Evolutionary conservation across 164 flowering plant species (phyloP), one percentile per base, ranked within the genome.

Genomic region (Nymphaea thermarum): DNA sequence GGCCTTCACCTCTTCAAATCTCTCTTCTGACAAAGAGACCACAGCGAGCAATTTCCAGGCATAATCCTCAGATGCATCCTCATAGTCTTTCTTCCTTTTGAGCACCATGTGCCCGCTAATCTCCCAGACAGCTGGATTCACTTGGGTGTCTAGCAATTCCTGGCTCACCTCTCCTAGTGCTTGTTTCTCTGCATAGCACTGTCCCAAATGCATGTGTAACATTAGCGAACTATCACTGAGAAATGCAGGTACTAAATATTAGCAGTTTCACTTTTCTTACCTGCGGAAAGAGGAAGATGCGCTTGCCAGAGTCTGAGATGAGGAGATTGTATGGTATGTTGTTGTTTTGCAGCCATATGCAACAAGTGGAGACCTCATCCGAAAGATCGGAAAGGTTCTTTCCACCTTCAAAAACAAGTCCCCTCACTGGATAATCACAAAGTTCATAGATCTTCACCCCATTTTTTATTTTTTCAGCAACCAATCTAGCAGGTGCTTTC

Each of bases 71-170:
- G 89, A 79, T 18, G 93, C 96, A 65, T 78, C 85, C 43, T 86
- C 85, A 42, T 79, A 91, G 60, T 89, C 91, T 65, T 83, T 67
- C 76, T 67, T 85, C 76, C 88, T 81, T 79, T 91, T 91, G 70
- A 91, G 75, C 69, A 91, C 97, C 73, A 91, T 87, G 68, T 91
- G 97, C 6, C 96, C 97, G 69, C 97, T 83, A 66, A 89, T 91
- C 74, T 91, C 97, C 97, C 93, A 89, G 47, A 84, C 93, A 3
- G 93, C 96, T 0, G 95, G 97, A 64, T 91, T 91, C 45, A 89
- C 97, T 81, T 85, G 93, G 6, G 93, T 86, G 72, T 91, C 90
- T 25, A 87, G 83, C 42, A 91, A 78, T 78, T 89, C 90, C n/a
- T 74, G 64, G 60, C 82, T 86, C 64, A 89, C 96, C 74, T 84